These are phyloP conservation scores for Ascochyta fabae DNA, from an alignment of 2,329 filamentous ascomycete genomes.

Conservation along the genomic window DNA sequence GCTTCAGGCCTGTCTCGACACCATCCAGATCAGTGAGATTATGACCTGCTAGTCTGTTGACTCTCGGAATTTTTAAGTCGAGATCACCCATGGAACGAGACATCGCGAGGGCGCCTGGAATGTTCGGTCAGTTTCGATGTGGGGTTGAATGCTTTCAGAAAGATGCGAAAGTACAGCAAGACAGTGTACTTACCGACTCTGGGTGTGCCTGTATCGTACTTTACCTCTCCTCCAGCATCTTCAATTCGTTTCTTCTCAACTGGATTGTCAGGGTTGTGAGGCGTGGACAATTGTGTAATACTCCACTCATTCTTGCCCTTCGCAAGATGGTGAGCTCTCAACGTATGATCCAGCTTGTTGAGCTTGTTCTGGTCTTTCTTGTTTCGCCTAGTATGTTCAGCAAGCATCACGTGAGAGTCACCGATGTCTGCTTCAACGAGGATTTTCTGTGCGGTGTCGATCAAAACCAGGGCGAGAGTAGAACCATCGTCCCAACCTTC, in stretches of 20 bases:
- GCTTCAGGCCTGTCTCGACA: slow-evolving; percentile 32
- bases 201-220: slow-evolving; percentile 28
- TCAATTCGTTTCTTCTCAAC: slow-evolving; percentile 30
- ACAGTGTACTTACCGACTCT: slow-evolving; percentile 18
- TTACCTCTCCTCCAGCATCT: slow-evolving; percentile 32
- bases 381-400: slow-evolving; percentile 12
- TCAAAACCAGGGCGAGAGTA: slow-evolving; percentile 30
- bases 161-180: background rate
- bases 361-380: slow-evolving; percentile 12
- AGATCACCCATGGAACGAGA: slow-evolving; percentile 32
- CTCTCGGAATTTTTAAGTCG: slow-evolving; percentile 32
- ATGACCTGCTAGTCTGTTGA: slow-evolving; percentile 34
- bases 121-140: background rate
- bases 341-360: slow-evolving; percentile 9
- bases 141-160: background rate
- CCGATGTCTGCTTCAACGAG: slow-evolving; percentile 32
- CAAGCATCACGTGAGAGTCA: slow-evolving; percentile 32
- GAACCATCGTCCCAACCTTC: slow-evolving; percentile 29
- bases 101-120: slow-evolving; percentile 32
- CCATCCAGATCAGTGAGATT: slow-evolving; percentile 32
- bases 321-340: slow-evolving; percentile 14
- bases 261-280: slow-evolving; percentile 28
- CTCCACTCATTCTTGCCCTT: slow-evolving; percentile 26
- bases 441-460: slow-evolving; percentile 31
- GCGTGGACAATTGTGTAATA: slow-evolving; percentile 24